Percentiles rank a stretch among this genome's conserved stretches.
These are phyloP conservation scores for Salix viminalis DNA, from an alignment of 345 rosid species.

Conservation along the genomic window DNA sequence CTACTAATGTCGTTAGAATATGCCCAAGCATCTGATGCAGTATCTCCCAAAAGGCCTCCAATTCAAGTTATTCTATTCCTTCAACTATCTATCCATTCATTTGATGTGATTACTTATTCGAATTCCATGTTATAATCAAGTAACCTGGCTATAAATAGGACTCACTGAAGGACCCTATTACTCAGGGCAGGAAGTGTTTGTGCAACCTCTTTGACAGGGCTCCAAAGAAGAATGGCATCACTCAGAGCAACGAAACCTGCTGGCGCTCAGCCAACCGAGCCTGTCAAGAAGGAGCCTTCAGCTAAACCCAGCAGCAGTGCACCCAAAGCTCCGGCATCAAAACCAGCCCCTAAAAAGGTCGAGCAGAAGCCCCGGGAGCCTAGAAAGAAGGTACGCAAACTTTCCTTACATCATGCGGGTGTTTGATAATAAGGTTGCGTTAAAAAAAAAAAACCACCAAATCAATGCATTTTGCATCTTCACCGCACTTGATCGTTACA, in stretches of 20 bases:
- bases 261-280: slow-evolving; percentile 23
- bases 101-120: slow-evolving; percentile 18
- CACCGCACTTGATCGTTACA: not conserved
- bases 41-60: slow-evolving; percentile 10
- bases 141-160: not conserved
- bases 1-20: slow-evolving; percentile 15
- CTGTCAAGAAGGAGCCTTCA: slow-evolving; percentile 37
- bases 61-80: slow-evolving; percentile 28
- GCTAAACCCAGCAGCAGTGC: not conserved
- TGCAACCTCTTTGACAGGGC: not conserved
- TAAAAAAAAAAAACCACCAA: not conserved
- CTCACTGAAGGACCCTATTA: not conserved
- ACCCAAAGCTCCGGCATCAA: slow-evolving; percentile 30
- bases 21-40: slow-evolving; percentile 35
- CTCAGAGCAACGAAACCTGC: slow-evolving; percentile 49
- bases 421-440: not conserved
- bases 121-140: not conserved
- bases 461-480: not conserved
- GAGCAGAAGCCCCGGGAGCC: slow-evolving; percentile 23
- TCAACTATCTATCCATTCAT: not conserved
- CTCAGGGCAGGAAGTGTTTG: slow-evolving; percentile 5
- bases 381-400: slow-evolving; percentile 17
- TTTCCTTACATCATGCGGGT: too few relatives aligned
- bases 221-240: slow-evolving; percentile 40
- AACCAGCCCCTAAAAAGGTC: slow-evolving; percentile 14